Base-by-base conservation (phyloP, 1,284 basidiomycete genomes). In the Malassezia vespertilionis region DNA sequence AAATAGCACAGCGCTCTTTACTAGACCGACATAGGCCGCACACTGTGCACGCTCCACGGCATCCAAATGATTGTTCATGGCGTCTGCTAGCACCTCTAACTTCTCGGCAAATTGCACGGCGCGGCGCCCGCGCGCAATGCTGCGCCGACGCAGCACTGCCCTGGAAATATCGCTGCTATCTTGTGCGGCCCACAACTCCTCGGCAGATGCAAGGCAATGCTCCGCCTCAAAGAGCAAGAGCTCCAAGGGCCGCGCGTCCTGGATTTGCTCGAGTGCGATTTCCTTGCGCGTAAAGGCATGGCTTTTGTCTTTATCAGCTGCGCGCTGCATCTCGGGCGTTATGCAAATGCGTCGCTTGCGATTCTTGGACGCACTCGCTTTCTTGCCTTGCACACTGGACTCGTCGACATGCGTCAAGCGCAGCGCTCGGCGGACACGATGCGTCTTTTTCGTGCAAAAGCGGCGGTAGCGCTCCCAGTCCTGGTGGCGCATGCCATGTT, bases 121-220 rank as follows among this genome's bases (percentile, higher is more conserved):
- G 41, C 85, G 82, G 26, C 87, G 80, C 72, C 88, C 84, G 46
- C 87, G 81, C 8, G 82, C 80, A 4, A 83, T 82, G 23, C 84
- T 82, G 49, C 78, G 82, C 56, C 83, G 82, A 33, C 82, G 79
- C 38, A 82, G 74, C 17, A 79, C 74, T 32, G 76, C 22, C 17
- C 37, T 34, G 17, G 40, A 9, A 75, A 15, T 80, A 75, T 22
- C 75, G 73, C 5, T 75, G 74, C 38, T 76, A 72, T 38, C 78
- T 76, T 12, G 78, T 43, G 77, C 72, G 2, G 77, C 71, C 44
- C 77, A 75, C 32, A 90, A 77, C 56, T 88, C 85, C 72, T 89
- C 85, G 8, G 86, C 82, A 71, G 86, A 81, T 1, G 86, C 81
- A 80, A 87, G 88, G n/a, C 86, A 84, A 38, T 89, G 80, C 72